phyloP scores from a whole-genome alignment of 306 rosid species.

The Dalbergia cochinchinensis region DNA sequence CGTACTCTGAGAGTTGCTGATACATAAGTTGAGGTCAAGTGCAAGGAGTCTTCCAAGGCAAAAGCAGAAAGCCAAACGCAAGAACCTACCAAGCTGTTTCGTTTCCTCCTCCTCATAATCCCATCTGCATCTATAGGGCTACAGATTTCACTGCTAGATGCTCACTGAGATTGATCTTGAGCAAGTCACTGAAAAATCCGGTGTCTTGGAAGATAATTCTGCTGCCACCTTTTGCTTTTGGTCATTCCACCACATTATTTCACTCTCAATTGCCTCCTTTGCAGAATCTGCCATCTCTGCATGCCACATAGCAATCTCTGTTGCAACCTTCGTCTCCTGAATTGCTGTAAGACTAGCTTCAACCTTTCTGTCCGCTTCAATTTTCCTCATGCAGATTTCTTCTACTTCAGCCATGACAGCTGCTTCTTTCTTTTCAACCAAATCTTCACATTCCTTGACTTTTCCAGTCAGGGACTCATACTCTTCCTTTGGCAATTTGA shows the following conservation, averaged over 20 bases:
- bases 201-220: conserved; percentile 31
- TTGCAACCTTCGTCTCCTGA: conserved; percentile 71
- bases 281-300: conserved; percentile 77
- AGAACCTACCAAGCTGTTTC: conserved; percentile 27
- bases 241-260: conserved; percentile 61
- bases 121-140: conserved; percentile 15
- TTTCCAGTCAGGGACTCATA: conserved; percentile 61
- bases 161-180: conserved; percentile 31
- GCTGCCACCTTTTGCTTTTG: conserved; percentile 49
- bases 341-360: conserved; percentile 71
- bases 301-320: conserved; percentile 68
- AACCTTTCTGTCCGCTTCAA: conserved; percentile 59
- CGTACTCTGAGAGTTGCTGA: conserved; percentile 31
- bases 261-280: conserved; percentile 66
- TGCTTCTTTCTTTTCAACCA: conserved; percentile 65
- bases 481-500: conserved; percentile 59
- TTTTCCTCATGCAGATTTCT: conserved; percentile 55
- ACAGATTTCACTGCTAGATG: conserved; percentile 33
- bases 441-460: conserved; percentile 54
- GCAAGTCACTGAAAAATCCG: conserved; percentile 27
- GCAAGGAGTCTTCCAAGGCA: conserved; percentile 37
- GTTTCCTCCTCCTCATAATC: conserved; percentile 4
- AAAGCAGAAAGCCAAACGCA: conserved; percentile 39
- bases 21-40: conserved; percentile 27
- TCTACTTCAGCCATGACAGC: conserved; percentile 53